Base-by-base conservation (phyloP, 805 yeast species). In the Yamadazyma laniorum region DNA sequence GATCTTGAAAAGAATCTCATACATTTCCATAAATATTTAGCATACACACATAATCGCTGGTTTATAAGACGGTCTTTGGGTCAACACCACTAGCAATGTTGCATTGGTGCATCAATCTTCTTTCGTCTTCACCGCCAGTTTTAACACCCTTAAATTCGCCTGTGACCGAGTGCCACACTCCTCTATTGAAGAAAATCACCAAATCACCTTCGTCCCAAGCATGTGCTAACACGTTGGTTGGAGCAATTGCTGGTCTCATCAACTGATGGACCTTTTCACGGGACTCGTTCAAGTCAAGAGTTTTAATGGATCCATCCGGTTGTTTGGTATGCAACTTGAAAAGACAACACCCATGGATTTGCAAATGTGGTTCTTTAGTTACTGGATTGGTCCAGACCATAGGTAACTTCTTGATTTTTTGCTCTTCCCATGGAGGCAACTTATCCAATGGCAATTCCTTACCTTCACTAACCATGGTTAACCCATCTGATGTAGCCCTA, bases 381-480 rank as follows among this genome's bases (percentile, higher is more conserved):
- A 82, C 81, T 13, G 95, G 95, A 58, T 88, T 88, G 4, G 95
- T 87, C 96, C 96, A 88, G 3, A 87, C 95, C 68, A 88, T 67
- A 9, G 96, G 96, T 46, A 87, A 71, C 45, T 67, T 77, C 65
- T 87, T 87, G 48, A 88, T 65, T 59, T 87, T 85, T 27, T 79
- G 63, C 39, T 77, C 82, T 55, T 86, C 95, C 95, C 95, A 88
- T 34, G 72, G 75, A 15, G 96, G 96, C 40, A 88, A 71, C 47
- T 84, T 71, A 47, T 79, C 81, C 15, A 86, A 61, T 2, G 79
- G 60, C 40, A 69, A 59, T 57, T 88, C 95, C 57, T 81, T 79
- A 29, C 82, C 84, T 52, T 88, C 95, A 32, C 82, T 74, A 13
- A 77, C 86, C 82, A 88, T 88, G 2, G 95, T 84, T 43, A 88